Percentiles rank a stretch among this genome's conserved stretches.
Conservation (phyloP, 805 yeast genomes). For the Pichia kluyveri region DNA sequence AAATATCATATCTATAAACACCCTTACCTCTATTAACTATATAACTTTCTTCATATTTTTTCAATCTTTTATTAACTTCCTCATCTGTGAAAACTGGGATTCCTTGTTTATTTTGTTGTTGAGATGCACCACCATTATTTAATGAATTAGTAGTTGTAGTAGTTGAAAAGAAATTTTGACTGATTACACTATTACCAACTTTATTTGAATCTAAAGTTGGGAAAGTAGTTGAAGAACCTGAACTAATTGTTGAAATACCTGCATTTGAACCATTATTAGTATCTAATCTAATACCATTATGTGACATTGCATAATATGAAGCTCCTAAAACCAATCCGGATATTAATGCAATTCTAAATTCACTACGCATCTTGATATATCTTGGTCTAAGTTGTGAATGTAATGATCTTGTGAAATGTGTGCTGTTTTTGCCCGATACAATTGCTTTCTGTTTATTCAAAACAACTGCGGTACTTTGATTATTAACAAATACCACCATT, state of each 20-base stretch:
- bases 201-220: not conserved
- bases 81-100: conserved; percentile 52
- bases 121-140: conserved; percentile 31
- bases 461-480: not conserved
- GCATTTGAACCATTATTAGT: conserved; percentile 7
- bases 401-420: not conserved
- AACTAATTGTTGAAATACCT: conserved; percentile 17
- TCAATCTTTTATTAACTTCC: conserved; percentile 60
- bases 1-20: conserved; percentile 76
- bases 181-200: not conserved
- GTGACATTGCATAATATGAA: conserved; percentile 24
- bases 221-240: conserved; percentile 28
- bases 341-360: conserved; percentile 22
- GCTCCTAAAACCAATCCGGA: conserved; percentile 27
- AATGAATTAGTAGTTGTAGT: conserved; percentile 29
- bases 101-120: conserved; percentile 38
- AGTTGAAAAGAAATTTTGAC: conserved; percentile 29
- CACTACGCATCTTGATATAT: conserved; percentile 21
- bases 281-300: conserved; percentile 22
- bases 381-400: conserved; percentile 3
- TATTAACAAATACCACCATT: not conserved
- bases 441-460: not conserved
- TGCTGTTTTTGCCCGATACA: not conserved
- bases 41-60: conserved; percentile 73
- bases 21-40: conserved; percentile 79